Conservation (phyloP, 225 moss, liverwort and hornwort genomes). For the Rhytidiadelphus loreus region DNA sequence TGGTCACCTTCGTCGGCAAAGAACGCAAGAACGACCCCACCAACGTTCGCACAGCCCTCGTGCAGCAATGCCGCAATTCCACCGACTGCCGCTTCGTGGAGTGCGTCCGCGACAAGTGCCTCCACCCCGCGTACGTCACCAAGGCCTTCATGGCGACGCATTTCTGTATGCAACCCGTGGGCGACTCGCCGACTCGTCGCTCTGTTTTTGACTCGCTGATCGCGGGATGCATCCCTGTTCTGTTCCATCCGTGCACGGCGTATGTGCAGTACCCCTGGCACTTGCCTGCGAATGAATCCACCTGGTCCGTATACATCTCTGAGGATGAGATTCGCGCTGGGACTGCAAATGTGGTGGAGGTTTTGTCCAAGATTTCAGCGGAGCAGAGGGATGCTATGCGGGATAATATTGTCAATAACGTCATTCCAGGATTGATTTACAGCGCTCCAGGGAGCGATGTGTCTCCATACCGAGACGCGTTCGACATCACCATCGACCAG, state of each 20-base stretch:
- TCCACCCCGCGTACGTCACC: slow-evolving; percentile 40
- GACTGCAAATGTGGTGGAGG: slow-evolving; percentile 24
- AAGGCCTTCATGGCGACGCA: slow-evolving; percentile 54
- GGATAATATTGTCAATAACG: slow-evolving; percentile 31
- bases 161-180: slow-evolving; percentile 84
- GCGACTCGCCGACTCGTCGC: slow-evolving; percentile 72
- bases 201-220: slow-evolving; percentile 83
- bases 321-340: slow-evolving; percentile 39
- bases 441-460: slow-evolving; percentile 57
- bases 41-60: slow-evolving; percentile 67
- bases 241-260: slow-evolving; percentile 80
- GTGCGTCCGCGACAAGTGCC: not conserved
- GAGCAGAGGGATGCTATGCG: slow-evolving; percentile 47
- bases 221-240: slow-evolving; percentile 78
- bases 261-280: slow-evolving; percentile 94
- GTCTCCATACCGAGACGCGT: slow-evolving; percentile 61
- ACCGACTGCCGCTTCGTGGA: slow-evolving; percentile 51
- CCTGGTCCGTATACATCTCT: slow-evolving; percentile 68
- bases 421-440: slow-evolving; percentile 73
- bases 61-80: slow-evolving; percentile 51
- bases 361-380: slow-evolving; percentile 23
- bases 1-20: slow-evolving; percentile 79
- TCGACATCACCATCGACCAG: slow-evolving; percentile 66
- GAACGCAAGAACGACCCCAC: slow-evolving; percentile 50
- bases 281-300: slow-evolving; percentile 44